phyloP scores from a whole-genome alignment of 345 rosid species.

The Crucihimalaya himalaica region DNA sequence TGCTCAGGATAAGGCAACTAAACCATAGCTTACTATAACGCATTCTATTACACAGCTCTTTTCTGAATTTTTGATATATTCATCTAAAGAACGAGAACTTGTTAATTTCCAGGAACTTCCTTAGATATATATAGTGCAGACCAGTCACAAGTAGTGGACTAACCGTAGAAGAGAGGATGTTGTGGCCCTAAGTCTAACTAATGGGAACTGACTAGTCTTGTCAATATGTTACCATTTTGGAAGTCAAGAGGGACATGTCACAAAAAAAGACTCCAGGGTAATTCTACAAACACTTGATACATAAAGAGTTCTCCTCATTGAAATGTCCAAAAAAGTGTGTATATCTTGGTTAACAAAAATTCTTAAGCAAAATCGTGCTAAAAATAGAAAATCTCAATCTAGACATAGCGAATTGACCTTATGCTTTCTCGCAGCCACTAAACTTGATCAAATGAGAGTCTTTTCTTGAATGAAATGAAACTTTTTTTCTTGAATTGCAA shows the following conservation, averaged over 20 bases:
- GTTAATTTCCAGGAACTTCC: constrained; percentile 57
- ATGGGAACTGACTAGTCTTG: neutral
- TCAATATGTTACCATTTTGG: neutral
- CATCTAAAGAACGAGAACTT: constrained; percentile 63
- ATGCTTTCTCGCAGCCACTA: neutral
- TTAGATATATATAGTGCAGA: constrained; percentile 40
- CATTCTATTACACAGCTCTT: constrained; percentile 73
- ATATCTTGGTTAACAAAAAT: neutral
- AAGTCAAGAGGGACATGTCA: neutral
- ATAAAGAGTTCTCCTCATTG: neutral
- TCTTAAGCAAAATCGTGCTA: neutral
- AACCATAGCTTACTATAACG: constrained; percentile 62
- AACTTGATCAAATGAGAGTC: neutral
- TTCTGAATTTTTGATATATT: constrained; percentile 70
- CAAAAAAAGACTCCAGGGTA: neutral
- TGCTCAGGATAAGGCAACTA: neutral
- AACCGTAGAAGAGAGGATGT: neutral
- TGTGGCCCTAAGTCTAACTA: neutral
- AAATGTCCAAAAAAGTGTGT: neutral
- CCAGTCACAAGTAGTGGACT: constrained; percentile 18
- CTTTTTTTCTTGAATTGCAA: neutral
- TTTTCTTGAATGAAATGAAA: neutral
- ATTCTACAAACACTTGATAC: neutral
- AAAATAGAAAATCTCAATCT: neutral
- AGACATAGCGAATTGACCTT: neutral